Evolutionary conservation across 352 stramenopile genomes (phyloP).

Genomic region (Chrysophaeum taylorii): DNA sequence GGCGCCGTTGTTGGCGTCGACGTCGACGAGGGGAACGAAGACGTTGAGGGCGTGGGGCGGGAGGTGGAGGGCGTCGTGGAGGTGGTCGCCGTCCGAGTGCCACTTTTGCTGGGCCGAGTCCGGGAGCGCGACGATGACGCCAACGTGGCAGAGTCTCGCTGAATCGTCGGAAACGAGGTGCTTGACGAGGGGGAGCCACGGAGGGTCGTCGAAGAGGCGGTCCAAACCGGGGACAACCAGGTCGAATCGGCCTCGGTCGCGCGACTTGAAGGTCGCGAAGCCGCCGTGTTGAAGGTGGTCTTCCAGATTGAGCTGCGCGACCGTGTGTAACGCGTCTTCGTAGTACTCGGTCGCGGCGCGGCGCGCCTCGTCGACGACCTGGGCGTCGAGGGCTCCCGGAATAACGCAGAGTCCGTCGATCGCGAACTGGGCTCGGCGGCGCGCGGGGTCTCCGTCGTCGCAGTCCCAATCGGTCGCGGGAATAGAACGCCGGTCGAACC

Average conservation of each 20-base stretch:
- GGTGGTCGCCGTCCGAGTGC: conserved; percentile 9
- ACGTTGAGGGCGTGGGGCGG: conserved; percentile 57
- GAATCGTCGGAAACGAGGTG: neutral
- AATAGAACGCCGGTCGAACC: neutral
- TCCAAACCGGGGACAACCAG: neutral
- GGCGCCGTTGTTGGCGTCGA: conserved; percentile 40
- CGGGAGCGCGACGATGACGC: conserved; percentile 1
- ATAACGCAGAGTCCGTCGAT: neutral
- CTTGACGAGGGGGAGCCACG: neutral
- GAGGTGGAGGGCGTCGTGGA: conserved; percentile 26
- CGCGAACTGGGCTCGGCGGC: neutral
- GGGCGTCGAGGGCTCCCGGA: neutral
- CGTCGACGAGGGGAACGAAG: conserved; percentile 54
- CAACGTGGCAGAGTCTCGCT: neutral
- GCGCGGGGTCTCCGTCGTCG: too few species aligned
- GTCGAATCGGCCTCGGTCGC: conserved; percentile 4
- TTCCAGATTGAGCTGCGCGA: neutral
- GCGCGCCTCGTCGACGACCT: neutral
- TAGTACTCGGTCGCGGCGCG: neutral
- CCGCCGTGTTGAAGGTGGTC: neutral
- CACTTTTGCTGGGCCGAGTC: neutral
- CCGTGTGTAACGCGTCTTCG: neutral
- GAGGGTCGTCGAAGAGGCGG: neutral
- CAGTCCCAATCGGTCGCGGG: neutral
- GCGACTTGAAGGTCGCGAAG: conserved; percentile 9